Base-by-base conservation (phyloP, 2,329 filamentous ascomycete species). In the Fusarium phyllophilum region DNA sequence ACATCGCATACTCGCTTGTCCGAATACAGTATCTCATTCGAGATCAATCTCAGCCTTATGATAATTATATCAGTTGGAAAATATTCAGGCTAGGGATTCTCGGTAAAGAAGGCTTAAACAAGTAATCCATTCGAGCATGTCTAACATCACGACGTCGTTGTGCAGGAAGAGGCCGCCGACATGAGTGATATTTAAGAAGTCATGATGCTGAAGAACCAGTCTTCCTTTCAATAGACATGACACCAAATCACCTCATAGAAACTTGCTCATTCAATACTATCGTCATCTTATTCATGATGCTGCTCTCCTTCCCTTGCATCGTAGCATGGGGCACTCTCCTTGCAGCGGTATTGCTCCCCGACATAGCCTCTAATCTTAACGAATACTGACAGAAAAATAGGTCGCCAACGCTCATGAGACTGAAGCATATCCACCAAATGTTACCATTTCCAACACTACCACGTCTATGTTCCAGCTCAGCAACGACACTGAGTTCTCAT, bases 391-490 rank as follows among this genome's bases (percentile, higher is more conserved):
- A 31, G 18, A n/a, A 3, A 18, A 29, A 14, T 18, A 60, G 61
- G 38, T 10, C 8, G 33, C 26, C 31, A 64, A 24, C 4, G 18
- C 36, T 22, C 31, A 41, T 29, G 29, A 51, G 5, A 24, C 17
- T 22, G 11, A 49, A 20, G 5, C 44, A 31, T 64, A 64, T 60
- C 54, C 55, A 9, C 55, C 44, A 24, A 60, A 64, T 24, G 15
- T 56, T 33, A 66, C 60, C 14, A 42, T 72, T 24, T 57, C 52
- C 29, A 72, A 73, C 18, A 48, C 49, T 2, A 72, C 68, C 8
- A 46, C 65, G 9, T 69, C 68, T 7, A 74, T 73, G 66, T 44
- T 68, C 22, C 63, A 59, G 20, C 67, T 73, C 29, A 74, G 72
- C 24, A 46, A 29, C 7, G 58, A 73, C 49, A 46, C 48, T n/a